Evolutionary conservation across 2,329 filamentous ascomycete species (phyloP).

Genomic region (Scolecobasidium constrictum): DNA sequence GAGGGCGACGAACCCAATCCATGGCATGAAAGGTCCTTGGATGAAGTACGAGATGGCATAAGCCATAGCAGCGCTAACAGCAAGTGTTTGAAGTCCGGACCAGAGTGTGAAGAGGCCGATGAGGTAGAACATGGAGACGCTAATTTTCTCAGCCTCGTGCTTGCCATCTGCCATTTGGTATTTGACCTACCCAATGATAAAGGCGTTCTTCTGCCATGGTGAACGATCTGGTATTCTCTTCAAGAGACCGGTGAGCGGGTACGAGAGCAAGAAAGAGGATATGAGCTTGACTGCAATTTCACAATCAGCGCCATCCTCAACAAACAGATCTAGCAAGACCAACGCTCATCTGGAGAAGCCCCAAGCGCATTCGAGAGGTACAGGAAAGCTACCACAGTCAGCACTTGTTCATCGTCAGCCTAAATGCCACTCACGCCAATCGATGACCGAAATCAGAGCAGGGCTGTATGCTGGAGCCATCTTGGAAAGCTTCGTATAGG

Average conservation of each 20-base stretch:
- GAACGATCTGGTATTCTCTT: slow-evolving; percentile 82
- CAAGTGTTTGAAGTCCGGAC: slow-evolving; percentile 67
- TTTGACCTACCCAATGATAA: slow-evolving; percentile 58
- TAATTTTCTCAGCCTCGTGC: slow-evolving; percentile 23
- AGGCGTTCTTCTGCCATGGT: slow-evolving; percentile 77
- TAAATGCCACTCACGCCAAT: slow-evolving; percentile 40
- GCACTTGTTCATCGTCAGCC: background rate
- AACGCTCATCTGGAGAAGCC: slow-evolving; percentile 55
- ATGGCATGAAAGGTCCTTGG: slow-evolving; percentile 90
- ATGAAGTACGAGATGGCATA: slow-evolving; percentile 79
- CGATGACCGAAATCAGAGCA: slow-evolving; percentile 53
- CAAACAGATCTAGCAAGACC: slow-evolving; percentile 15
- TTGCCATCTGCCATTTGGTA: background rate
- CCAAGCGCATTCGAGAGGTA: slow-evolving; percentile 47
- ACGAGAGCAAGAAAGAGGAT: slow-evolving; percentile 81
- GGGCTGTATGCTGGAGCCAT: background rate
- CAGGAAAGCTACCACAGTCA: slow-evolving; percentile 43
- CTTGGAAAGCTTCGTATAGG: too few species aligned
- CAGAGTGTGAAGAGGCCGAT: slow-evolving; percentile 90
- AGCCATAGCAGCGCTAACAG: slow-evolving; percentile 66
- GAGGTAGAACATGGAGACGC: slow-evolving; percentile 78
- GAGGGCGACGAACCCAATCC: slow-evolving; percentile 84
- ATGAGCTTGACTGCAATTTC: slow-evolving; percentile 77
- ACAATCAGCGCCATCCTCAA: slow-evolving; percentile 2
- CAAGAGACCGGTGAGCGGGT: slow-evolving; percentile 76